These are phyloP conservation scores for Fusarium stilboides DNA, from an alignment of 2,329 filamentous ascomycete species.

Conservation along the genomic window DNA sequence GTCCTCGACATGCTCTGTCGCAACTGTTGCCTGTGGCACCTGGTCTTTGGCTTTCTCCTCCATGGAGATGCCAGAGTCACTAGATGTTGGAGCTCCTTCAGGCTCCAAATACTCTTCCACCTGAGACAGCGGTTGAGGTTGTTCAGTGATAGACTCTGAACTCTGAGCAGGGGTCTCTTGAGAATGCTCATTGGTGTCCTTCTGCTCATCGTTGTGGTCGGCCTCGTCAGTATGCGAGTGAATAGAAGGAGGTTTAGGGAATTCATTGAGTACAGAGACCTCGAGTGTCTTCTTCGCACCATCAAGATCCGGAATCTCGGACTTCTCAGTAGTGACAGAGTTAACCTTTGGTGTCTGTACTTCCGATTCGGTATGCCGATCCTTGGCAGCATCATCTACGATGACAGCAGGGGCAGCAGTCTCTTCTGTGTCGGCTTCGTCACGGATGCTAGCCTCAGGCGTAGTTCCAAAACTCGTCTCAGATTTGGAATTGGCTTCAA, in stretches of 20 bases:
- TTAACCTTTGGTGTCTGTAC: constrained; percentile 22
- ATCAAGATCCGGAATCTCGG: constrained; percentile 4
- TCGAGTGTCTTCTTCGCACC: constrained; percentile 16
- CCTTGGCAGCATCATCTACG: background rate
- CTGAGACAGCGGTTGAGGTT: constrained; percentile 2
- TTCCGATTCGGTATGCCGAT: constrained; percentile 23
- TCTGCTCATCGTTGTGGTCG: constrained; percentile 9
- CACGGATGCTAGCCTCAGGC: constrained; percentile 29
- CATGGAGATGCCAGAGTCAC: constrained; percentile 46
- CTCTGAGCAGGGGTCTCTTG: constrained; percentile 3
- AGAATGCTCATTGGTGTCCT: background rate
- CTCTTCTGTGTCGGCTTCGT: constrained; percentile 19
- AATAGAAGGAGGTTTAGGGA: constrained; percentile 40
- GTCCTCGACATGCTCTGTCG: constrained; percentile 21
- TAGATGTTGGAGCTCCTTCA: constrained; percentile 29
- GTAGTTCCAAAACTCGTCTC: constrained; percentile 40
- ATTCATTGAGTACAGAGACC: constrained; percentile 24
- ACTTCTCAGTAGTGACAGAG: constrained; percentile 6
- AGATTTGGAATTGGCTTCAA: constrained; percentile 39
- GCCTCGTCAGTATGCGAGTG: constrained; percentile 20
- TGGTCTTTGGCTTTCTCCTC: constrained; percentile 39
- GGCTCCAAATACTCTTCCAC: background rate
- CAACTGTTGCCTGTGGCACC: constrained; percentile 7
- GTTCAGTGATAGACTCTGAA: background rate
- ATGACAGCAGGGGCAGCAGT: background rate